A percentile compares a stretch with the other conserved stretches of the same genome.
These are phyloP conservation scores for Dothidotthia symphoricarpi DNA, from an alignment of 2,329 filamentous ascomycete species.

Conservation along the genomic window DNA sequence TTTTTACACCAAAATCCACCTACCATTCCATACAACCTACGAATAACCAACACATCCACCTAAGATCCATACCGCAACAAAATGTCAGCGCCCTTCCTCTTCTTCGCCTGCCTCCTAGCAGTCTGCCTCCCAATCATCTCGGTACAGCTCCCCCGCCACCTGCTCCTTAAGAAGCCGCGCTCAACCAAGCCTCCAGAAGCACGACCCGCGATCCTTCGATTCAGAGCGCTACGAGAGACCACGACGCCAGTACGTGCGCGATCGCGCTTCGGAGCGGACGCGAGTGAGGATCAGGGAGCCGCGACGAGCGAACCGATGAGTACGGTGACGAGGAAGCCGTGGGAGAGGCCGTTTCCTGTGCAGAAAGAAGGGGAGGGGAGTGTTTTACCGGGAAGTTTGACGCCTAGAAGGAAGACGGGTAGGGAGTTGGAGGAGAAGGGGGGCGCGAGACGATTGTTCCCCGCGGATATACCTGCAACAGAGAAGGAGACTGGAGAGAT, in stretches of 20 bases:
- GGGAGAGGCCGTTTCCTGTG: constrained; percentile 27
- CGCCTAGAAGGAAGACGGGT: constrained; percentile 1
- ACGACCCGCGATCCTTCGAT: constrained; percentile 14
- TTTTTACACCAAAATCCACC: too few species aligned
- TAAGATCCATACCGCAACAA: too few species aligned
- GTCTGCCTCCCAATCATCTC: constrained; percentile 24
- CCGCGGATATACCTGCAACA: background rate
- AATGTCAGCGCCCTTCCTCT: constrained; percentile 11
- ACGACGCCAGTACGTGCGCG: constrained; percentile 2
- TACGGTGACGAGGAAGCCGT: constrained; percentile 23
- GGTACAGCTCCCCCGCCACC: constrained; percentile 21
- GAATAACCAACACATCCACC: too few species aligned
- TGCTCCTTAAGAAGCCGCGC: constrained; percentile 3
- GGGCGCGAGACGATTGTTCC: constrained; percentile 5
- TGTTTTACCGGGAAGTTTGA: too few species aligned
- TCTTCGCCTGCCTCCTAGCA: constrained; percentile 20
- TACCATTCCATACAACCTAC: too few species aligned
- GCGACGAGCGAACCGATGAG: too few species aligned
- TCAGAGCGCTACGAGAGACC: constrained; percentile 4
- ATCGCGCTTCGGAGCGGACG: constrained; percentile 4
- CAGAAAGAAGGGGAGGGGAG: background rate
- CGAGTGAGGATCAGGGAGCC: constrained; percentile 12
- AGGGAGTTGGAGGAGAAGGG: constrained; percentile 3
- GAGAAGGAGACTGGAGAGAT: too few species aligned
- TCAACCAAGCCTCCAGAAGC: constrained; percentile 11